Percentiles rank a stretch among this genome's conserved stretches.
Evolutionary conservation across 257 asterid genomes (phyloP).

Genomic region (Leonotis leonurus): DNA sequence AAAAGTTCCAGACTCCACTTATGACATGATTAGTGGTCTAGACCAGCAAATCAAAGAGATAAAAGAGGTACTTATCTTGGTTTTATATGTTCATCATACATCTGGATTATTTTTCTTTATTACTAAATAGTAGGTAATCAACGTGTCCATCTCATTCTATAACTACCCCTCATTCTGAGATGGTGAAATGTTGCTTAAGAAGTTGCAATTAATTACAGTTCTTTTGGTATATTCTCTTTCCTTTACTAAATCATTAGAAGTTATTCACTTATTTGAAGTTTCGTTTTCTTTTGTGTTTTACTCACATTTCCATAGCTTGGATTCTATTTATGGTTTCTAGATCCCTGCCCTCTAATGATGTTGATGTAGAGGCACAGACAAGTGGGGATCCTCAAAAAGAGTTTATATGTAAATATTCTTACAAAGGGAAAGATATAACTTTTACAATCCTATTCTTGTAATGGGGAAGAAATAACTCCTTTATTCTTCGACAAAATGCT

Average conservation of each 20-base stretch:
- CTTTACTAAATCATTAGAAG: neutral
- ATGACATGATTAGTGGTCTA: too few relatives aligned
- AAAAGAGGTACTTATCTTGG: slow-evolving; percentile 49
- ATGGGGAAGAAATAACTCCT: too few relatives aligned
- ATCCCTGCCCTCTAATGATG: neutral
- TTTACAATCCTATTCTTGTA: neutral
- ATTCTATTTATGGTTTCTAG: neutral
- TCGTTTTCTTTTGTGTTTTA: neutral
- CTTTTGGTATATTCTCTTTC: neutral
- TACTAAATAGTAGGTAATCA: neutral
- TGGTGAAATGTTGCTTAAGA: neutral
- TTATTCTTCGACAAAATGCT: too few relatives aligned
- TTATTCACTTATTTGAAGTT: too few relatives aligned
- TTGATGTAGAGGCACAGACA: neutral
- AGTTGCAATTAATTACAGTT: neutral
- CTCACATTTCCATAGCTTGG: neutral
- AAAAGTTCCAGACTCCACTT: too few relatives aligned
- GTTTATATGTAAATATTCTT: too few relatives aligned
- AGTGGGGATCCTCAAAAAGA: neutral
- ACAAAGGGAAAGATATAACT: neutral
- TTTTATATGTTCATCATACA: neutral
- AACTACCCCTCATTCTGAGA: neutral
- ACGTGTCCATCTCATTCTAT: neutral
- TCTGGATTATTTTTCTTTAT: slow-evolving; percentile 1
- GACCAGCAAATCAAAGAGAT: slow-evolving; percentile 97